Conservation (phyloP, 306 rosid genomes). For the Vachellia pachyceras region DNA sequence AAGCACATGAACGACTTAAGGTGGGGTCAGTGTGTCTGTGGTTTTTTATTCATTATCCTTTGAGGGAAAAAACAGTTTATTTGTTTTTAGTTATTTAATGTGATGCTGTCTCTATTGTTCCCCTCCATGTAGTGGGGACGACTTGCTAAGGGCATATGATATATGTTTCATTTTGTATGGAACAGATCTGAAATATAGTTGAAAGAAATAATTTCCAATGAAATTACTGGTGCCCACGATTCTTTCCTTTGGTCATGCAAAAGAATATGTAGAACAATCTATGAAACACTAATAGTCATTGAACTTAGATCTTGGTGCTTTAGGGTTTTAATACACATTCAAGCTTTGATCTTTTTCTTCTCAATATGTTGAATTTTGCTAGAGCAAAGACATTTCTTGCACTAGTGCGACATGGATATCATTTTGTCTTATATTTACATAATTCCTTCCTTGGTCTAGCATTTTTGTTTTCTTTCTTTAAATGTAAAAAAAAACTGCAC, state of each 20-base stretch:
- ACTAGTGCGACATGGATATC: conserved; percentile 14
- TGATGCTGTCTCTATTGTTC: background rate
- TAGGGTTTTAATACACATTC: conserved; percentile 23
- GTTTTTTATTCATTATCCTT: conserved; percentile 23
- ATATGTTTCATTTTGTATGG: background rate
- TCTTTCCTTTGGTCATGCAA: background rate
- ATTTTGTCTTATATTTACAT: background rate
- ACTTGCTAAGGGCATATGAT: background rate
- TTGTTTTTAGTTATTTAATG: background rate
- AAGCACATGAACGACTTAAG: conserved; percentile 98
- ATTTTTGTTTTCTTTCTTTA: conserved; percentile 17
- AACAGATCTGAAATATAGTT: conserved; percentile 13
- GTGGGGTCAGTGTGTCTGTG: conserved; percentile 44
- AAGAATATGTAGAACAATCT: conserved; percentile 12
- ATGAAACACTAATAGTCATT: background rate
- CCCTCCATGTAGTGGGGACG: background rate
- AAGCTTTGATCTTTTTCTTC: background rate
- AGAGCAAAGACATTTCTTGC: conserved; percentile 12
- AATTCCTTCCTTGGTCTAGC: background rate
- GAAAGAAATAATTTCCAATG: background rate
- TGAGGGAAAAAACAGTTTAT: background rate
- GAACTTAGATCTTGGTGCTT: conserved; percentile 22
- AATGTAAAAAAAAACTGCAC: conserved; percentile 1
- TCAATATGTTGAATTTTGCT: background rate
- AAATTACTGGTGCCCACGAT: background rate